phyloP scores from a whole-genome alignment of 352 stramenopile genomes.

The Phytophthora meadii region DNA sequence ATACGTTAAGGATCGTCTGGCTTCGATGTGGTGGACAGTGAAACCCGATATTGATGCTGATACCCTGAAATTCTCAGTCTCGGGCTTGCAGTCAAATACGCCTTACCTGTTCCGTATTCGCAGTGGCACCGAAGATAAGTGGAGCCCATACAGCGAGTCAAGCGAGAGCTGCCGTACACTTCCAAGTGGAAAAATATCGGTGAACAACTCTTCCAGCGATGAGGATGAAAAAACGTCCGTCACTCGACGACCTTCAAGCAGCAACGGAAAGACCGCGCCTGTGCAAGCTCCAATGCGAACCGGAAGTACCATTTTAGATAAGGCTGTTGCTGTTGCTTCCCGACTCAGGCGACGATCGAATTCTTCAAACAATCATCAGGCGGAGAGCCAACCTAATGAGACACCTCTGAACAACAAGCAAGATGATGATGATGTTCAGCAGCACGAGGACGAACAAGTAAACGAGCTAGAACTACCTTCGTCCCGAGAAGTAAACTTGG shows the following conservation, averaged over 20 bases:
- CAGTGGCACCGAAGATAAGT: conserved; percentile 61
- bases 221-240: conserved; percentile 24
- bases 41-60: conserved; percentile 71
- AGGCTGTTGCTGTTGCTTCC: conserved; percentile 69
- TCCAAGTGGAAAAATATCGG: conserved; percentile 11
- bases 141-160: conserved; percentile 78
- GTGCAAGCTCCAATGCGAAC: conserved; percentile 49
- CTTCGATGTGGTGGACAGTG: conserved; percentile 81
- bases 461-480: conserved; percentile 20
- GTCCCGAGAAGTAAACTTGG: conserved; percentile 46
- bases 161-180: conserved; percentile 72
- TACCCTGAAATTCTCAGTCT: conserved; percentile 62
- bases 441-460: conserved; percentile 18
- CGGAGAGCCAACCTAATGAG: conserved; percentile 26
- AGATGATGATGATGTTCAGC: conserved; percentile 18
- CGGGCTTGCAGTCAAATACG: conserved; percentile 65
- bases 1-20: conserved; percentile 80
- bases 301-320: conserved; percentile 76
- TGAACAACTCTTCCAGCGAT: conserved; percentile 25
- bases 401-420: conserved; percentile 13
- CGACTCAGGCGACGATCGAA: conserved; percentile 47
- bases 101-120: conserved; percentile 81
- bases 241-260: conserved; percentile 8
- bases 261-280: conserved; percentile 15
- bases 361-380: conserved; percentile 42